Evolutionary conservation across 208 protist species (phyloP).

Genomic region (Herpetomonas muscarum): DNA sequence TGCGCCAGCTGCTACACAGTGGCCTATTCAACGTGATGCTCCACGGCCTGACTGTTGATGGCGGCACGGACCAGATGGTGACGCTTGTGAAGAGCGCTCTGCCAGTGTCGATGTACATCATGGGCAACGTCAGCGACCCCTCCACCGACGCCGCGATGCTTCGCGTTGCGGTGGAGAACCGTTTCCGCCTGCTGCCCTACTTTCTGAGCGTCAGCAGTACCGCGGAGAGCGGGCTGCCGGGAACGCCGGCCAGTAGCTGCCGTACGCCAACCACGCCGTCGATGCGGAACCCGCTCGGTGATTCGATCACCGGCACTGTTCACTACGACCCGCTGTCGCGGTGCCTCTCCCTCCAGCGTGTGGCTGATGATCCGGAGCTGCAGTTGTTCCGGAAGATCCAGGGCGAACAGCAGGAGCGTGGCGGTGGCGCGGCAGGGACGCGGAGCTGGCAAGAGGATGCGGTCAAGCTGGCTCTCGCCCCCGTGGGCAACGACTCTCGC

Average conservation of each 20-base stretch:
- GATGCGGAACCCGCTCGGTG: constrained; percentile 49
- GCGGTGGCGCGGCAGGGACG: neutral
- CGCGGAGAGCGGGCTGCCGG: constrained; percentile 37
- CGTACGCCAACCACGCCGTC: constrained; percentile 31
- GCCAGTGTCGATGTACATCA: constrained; percentile 27
- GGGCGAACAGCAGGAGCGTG: constrained; percentile 15
- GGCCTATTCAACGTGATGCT: constrained; percentile 79
- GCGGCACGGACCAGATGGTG: constrained; percentile 59
- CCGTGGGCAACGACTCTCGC: constrained; percentile 32
- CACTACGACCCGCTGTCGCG: constrained; percentile 67
- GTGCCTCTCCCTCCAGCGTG: constrained; percentile 50
- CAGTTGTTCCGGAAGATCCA: constrained; percentile 46
- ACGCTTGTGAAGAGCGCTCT: constrained; percentile 60
- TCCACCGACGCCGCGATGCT: constrained; percentile 29
- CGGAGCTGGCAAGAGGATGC: constrained; percentile 42
- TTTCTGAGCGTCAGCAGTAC: constrained; percentile 54
- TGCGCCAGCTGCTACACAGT: constrained; percentile 55
- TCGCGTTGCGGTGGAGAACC: constrained; percentile 52
- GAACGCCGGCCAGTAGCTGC: constrained; percentile 28
- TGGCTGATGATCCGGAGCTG: constrained; percentile 62
- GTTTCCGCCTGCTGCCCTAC: constrained; percentile 69
- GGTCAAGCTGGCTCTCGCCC: constrained; percentile 35
- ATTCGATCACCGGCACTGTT: constrained; percentile 43
- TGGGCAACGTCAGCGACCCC: constrained; percentile 37
- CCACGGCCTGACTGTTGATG: constrained; percentile 44